Base-by-base conservation (phyloP, 2,329 filamentous ascomycete genomes). In the Beauveria sp. region DNA sequence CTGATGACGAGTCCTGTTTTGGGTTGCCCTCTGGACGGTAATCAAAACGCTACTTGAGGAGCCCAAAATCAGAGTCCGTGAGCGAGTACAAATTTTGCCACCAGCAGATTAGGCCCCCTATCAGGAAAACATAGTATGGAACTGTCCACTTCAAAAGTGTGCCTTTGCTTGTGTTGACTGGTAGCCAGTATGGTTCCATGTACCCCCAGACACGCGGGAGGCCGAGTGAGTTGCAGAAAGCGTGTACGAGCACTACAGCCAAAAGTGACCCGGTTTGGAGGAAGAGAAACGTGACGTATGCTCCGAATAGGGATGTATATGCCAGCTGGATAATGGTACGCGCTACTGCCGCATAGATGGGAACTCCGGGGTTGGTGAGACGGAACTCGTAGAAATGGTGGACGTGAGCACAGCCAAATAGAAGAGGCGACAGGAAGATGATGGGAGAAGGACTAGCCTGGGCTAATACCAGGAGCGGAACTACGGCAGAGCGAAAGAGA, bases 331-430 rank as follows among this genome's bases (percentile, higher is more conserved):
- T 82, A 12, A 92, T 66, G 2, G 91, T 91, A 55, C 91, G 86
- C 30, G 89, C 70, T 6, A 94, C 69, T 7, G 88, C 85, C 2
- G 84, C 79, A 1, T 80, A 65, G 14, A 87, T 70, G 0, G 90
- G 83, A 2, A 88, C 85, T 64, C 84, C 79, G 9, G 91, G 90
- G 67, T 96, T 85, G 1, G 89, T 90, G 61, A 96, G 79, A 61
- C 89, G 84, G 74, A 96, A 96, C 76, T 97, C 94, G 77, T 96
- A 96, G 72, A 96, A 91, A 76, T 99, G 94, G 75, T 99, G 93
- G 53, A 96, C 75, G 75, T 99, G 94, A 8, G 94, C 92, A 50
- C 96, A 85, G 56, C 93, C 93, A 71, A 97, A 97, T 72, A 96
- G 88, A 12, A 97, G 77, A 7, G 93, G 93, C 1, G 91, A 90